phyloP scores from a whole-genome alignment of 73 alveolate species.

The Paramecium bursaria region DNA sequence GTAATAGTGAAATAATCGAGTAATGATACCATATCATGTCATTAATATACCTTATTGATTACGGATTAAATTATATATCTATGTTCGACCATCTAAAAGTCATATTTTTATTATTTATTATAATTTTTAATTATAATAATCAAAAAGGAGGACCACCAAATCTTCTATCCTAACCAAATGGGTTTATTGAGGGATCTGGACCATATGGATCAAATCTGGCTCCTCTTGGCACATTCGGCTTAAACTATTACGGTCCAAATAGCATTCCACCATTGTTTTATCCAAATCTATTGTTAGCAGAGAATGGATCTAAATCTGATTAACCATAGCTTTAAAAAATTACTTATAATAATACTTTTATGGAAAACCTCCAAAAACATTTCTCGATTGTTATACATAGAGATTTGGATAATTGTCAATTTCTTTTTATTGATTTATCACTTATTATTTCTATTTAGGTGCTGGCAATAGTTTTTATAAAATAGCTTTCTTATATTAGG shows the following conservation, averaged over 20 bases:
- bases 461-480: no score
- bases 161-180: conserved; percentile 32
- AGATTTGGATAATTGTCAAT: no score
- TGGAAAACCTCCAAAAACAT: no score
- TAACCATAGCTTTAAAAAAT: no score
- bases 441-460: no score
- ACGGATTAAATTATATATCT: neutral
- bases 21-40: conserved; percentile 60
- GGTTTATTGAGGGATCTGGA: conserved; percentile 36
- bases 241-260: conserved; percentile 33
- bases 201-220: conserved; percentile 61
- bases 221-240: conserved; percentile 26
- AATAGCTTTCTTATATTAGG: no score
- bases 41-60: conserved; percentile 14
- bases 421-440: no score
- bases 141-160: conserved; percentile 2
- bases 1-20: conserved; percentile 24
- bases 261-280: conserved; percentile 14
- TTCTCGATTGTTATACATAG: no score
- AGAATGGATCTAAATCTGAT: no score
- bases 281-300: no score
- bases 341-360: no score
- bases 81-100: conserved; percentile 28
- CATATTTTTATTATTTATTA: no score
- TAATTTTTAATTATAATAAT: neutral